These are phyloP conservation scores for Irpex sp. DNA, from an alignment of 1,284 basidiomycete genomes.

Conservation along the genomic window DNA sequence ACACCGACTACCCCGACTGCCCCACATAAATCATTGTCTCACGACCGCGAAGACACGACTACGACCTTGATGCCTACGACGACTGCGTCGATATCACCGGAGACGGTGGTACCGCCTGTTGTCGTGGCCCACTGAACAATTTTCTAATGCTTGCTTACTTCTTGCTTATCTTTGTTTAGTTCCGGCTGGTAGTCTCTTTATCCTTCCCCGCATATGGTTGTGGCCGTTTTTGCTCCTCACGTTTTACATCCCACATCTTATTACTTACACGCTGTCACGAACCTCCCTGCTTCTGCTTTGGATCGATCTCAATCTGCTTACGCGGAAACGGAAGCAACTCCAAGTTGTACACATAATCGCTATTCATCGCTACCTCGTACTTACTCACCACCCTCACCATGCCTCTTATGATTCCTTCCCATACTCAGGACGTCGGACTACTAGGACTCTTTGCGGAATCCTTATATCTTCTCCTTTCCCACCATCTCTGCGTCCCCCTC, in stretches of 20 bases:
- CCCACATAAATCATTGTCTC: slow-evolving; percentile 18
- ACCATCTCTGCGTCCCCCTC: not conserved
- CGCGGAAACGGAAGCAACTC: not conserved
- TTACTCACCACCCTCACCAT: not conserved
- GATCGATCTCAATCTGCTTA: not conserved
- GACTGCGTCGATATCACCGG: not conserved
- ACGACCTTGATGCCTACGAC: slow-evolving; percentile 18
- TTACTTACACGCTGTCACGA: not conserved
- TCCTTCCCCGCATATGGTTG: not conserved
- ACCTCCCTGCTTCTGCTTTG: not conserved
- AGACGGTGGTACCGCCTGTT: not conserved
- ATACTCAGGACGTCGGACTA: not conserved
- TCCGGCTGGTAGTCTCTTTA: not conserved
- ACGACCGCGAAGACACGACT: slow-evolving; percentile 22
- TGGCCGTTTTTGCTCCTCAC: not conserved
- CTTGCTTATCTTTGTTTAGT: not conserved
- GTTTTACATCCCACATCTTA: not conserved
- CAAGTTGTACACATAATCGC: not conserved
- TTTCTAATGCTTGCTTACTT: not conserved
- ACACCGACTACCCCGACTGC: slow-evolving; percentile 16
- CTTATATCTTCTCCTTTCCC: not conserved
- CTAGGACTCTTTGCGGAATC: not conserved
- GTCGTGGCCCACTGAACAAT: not conserved
- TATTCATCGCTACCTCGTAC: not conserved
- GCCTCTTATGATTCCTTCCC: not conserved